These are phyloP conservation scores for Pythium rishiriense DNA, from an alignment of 352 stramenopile species.

Conservation along the genomic window DNA sequence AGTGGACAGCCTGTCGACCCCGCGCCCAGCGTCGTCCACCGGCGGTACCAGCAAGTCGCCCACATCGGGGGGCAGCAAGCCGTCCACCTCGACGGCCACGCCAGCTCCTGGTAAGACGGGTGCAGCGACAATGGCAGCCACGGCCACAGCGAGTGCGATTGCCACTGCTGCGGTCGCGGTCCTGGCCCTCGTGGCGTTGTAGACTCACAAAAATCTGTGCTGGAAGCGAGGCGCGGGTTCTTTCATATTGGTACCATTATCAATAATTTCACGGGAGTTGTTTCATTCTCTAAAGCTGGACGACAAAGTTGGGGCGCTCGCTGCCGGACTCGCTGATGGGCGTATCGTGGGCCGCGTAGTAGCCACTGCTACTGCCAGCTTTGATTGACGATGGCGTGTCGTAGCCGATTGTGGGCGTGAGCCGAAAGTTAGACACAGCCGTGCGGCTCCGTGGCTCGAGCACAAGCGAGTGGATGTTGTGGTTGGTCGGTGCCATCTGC, in stretches of 20 bases:
- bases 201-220: not conserved
- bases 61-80: not conserved
- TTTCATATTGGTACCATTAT: not conserved
- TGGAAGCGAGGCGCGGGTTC: too few species aligned
- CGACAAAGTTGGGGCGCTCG: not conserved
- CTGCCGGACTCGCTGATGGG: not conserved
- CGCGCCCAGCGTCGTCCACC: not conserved
- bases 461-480: conserved; percentile 8
- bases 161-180: not conserved
- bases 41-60: not conserved
- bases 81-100: not conserved
- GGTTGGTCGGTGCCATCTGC: conserved; percentile 7
- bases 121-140: not conserved
- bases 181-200: not conserved
- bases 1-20: not conserved
- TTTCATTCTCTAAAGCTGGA: not conserved
- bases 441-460: not conserved
- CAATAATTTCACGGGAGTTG: too few species aligned
- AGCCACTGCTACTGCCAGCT: not conserved
- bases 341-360: not conserved
- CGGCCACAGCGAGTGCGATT: not conserved
- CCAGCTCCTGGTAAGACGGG: not conserved
- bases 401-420: conserved; percentile 1
- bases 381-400: not conserved
- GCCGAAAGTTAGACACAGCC: not conserved